Evolutionary conservation across 2,329 filamentous ascomycete genomes (phyloP).

Genomic region (Aspergillus oerlinghausenensis): DNA sequence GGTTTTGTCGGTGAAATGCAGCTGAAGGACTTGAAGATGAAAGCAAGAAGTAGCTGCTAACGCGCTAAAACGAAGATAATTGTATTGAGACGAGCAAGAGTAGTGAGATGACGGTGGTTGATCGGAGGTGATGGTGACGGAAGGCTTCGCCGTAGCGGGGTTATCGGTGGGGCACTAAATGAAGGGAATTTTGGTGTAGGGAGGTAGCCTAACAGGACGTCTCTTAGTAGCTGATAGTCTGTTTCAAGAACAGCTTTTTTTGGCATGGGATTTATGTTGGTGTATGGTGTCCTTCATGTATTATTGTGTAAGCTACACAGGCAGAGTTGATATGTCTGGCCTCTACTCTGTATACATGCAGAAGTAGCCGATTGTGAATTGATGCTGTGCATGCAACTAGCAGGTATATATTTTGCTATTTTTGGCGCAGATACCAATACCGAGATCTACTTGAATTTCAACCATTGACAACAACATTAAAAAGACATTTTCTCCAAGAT

Average conservation of each 20-base stretch:
- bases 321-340: not conserved
- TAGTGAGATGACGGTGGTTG: constrained; percentile 9
- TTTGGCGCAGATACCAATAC: not conserved
- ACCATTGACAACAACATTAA: not conserved
- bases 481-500: not conserved
- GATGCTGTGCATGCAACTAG: not conserved
- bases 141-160: constrained; percentile 27
- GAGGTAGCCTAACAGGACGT: not conserved
- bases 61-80: not conserved
- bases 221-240: not conserved
- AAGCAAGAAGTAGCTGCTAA: not conserved
- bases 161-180: constrained; percentile 26
- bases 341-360: not conserved
- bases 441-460: not conserved
- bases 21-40: not conserved
- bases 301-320: not conserved
- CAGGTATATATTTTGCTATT: not conserved
- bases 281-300: not conserved
- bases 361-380: not conserved
- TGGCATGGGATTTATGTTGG: not conserved
- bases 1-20: not conserved
- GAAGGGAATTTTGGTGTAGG: not conserved
- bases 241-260: not conserved
- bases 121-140: constrained; percentile 16
- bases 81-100: constrained; percentile 11